These are phyloP conservation scores for Agaricus blazei DNA, from an alignment of 768 basidiomycete species.

Conservation along the genomic window DNA sequence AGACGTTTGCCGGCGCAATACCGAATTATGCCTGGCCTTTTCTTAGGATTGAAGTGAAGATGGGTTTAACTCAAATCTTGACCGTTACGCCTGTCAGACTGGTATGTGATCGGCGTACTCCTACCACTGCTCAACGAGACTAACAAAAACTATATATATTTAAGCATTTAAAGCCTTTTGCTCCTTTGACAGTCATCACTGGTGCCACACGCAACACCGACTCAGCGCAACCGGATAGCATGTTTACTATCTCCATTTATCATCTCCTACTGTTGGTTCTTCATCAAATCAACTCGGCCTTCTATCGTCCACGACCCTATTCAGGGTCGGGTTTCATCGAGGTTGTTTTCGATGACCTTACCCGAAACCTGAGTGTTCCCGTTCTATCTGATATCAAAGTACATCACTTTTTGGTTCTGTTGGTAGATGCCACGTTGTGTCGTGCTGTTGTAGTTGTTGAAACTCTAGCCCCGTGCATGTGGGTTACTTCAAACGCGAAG, in stretches of 20 bases:
- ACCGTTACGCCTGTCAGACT: constrained; percentile 18
- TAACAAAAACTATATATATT: not conserved
- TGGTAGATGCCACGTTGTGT: constrained; percentile 29
- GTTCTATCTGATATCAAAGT: constrained; percentile 38
- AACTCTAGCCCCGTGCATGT: no score
- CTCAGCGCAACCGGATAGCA: constrained; percentile 51
- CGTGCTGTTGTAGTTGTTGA: constrained; percentile 11
- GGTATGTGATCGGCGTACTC: constrained; percentile 13
- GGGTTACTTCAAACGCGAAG: no score
- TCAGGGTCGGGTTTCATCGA: constrained; percentile 11
- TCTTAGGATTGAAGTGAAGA: constrained; percentile 44
- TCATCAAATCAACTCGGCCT: constrained; percentile 40
- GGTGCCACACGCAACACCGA: constrained; percentile 45
- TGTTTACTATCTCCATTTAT: constrained; percentile 35
- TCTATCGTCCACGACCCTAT: constrained; percentile 46
- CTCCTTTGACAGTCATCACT: constrained; percentile 45
- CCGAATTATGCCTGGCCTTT: constrained; percentile 16
- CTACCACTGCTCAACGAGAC: not conserved
- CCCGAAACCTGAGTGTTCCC: constrained; percentile 47
- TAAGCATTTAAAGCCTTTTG: constrained; percentile 7
- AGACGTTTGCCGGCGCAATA: not conserved
- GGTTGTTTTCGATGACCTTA: constrained; percentile 32
- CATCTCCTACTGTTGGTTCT: constrained; percentile 30
- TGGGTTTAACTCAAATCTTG: constrained; percentile 22
- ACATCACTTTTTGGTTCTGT: constrained; percentile 42